Evolutionary conservation across 164 flowering plant genomes (phyloP).

Genomic region (Buxus sempervirens): DNA sequence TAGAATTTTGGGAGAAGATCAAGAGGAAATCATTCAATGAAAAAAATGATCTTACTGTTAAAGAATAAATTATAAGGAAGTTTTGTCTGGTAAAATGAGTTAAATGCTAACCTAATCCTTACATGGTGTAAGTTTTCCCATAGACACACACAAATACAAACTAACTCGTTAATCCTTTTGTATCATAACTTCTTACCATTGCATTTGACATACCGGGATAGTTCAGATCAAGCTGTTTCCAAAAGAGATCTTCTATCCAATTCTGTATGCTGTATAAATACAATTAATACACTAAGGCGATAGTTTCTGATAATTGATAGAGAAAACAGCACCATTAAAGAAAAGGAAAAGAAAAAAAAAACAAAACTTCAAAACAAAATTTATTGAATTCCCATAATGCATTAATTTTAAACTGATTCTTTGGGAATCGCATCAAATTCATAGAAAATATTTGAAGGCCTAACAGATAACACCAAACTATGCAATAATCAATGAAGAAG

Average conservation of each 20-base stretch:
- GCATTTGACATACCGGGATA: slow-evolving; percentile 92
- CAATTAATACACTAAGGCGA: slow-evolving; percentile 7
- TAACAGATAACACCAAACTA: not conserved
- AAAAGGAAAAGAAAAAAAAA: too few relatives aligned
- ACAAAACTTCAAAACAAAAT: not conserved
- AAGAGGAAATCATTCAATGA: too few relatives aligned
- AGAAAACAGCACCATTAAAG: not conserved
- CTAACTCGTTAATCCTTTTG: not conserved
- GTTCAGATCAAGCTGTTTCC: slow-evolving; percentile 90
- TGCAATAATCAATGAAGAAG: not conserved
- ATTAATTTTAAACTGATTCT: not conserved
- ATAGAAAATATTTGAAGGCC: not conserved
- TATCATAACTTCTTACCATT: slow-evolving; percentile 46
- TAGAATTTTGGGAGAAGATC: too few relatives aligned
- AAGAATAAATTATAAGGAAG: too few relatives aligned
- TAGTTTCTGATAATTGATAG: not conserved
- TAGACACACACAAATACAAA: too few relatives aligned
- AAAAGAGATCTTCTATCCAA: slow-evolving; percentile 87
- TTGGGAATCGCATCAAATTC: not conserved
- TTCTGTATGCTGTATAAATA: slow-evolving; percentile 71
- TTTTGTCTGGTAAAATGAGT: too few relatives aligned
- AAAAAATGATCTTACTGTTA: too few relatives aligned
- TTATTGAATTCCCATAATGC: not conserved
- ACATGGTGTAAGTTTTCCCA: too few relatives aligned
- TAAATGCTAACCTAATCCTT: too few relatives aligned